Base-by-base conservation (phyloP, 106 monocot species). In the Apostasia shenzhenica region DNA sequence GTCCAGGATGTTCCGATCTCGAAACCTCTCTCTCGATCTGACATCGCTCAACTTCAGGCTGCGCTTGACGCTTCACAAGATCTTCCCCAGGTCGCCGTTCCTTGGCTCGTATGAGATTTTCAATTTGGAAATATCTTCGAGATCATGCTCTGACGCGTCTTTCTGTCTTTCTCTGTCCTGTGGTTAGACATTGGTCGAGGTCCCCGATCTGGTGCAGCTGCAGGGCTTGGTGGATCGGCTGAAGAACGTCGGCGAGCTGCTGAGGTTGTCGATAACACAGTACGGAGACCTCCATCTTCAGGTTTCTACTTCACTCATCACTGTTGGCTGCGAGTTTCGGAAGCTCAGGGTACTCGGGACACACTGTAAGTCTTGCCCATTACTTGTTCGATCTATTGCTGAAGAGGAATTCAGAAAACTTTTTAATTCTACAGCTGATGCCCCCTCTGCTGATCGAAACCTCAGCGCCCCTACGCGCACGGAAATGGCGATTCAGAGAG, bases 1-100 rank as follows among this genome's bases (percentile, higher is more conserved):
- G 83, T 99, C 55, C 99, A 99, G 68, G 99, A 99, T 52, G 99
- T 99, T 6, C 99, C 92, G 53, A 99, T 99, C 43, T 99, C 99
- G 56, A 85, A 83, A 57, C 90, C 99, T 4, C 83, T 99, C 8
- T 87, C 92, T 9, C 81, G 83, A 6, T 73, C 70, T 2, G 99
- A 99, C 44, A 78, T 93, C 9, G 42, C 40, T 6, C 79, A 88
- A 70, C 86, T 99, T 54, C 99, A 99, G 75, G 55, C 81, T 1
- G 81, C 92, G 26, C 85, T 99, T 41, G 92, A 93, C 54, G 72
- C 85, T 46, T 81, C 90, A 6, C 90, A 99, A 76, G 85, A 90
- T 26, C 83, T 99, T 57, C 99, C 92, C 13, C 86, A 84, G 89
- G 95, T 92, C 41, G 50, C 8, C 8, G 4, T 8, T 8, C 50